Conservation (phyloP, 2,329 filamentous ascomycete species). For the Fusarium citri region DNA sequence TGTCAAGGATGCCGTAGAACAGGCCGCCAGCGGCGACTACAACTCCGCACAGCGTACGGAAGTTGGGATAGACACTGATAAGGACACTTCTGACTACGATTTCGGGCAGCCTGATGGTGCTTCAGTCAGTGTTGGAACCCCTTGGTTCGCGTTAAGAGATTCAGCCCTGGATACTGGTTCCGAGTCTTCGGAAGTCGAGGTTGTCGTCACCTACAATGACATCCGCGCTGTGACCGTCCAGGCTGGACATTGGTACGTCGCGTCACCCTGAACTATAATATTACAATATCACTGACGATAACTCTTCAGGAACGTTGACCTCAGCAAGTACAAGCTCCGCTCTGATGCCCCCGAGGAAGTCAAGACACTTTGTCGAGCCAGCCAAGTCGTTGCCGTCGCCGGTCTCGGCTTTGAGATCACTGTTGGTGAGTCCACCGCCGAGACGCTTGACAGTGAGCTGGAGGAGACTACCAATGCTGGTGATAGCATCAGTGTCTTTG, state of each 20-base stretch:
- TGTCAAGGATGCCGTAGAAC: too few species aligned
- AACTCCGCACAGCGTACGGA: accelerated
- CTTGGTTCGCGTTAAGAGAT: not conserved
- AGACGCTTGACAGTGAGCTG: not conserved
- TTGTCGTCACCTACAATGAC: not conserved
- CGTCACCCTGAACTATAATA: too few species aligned
- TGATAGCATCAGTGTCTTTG: not conserved
- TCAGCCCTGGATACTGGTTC: not conserved
- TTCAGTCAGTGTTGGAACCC: too few species aligned
- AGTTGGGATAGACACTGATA: too few species aligned
- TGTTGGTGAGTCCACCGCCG: not conserved
- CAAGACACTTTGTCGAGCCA: not conserved
- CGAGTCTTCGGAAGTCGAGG: not conserved
- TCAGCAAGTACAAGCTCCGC: not conserved
- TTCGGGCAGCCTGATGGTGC: too few species aligned
- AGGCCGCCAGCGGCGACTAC: too few species aligned
- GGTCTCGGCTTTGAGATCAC: not conserved
- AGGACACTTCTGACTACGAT: too few species aligned
- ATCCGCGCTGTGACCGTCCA: not conserved
- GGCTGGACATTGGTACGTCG: not conserved
- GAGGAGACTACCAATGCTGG: not conserved
- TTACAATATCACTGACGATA: too few species aligned
- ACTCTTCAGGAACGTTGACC: not conserved
- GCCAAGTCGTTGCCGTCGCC: not conserved
- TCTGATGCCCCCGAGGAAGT: not conserved